These are phyloP conservation scores for Isabelozyma rhagii DNA, from an alignment of 805 yeast genomes.

Conservation along the genomic window DNA sequence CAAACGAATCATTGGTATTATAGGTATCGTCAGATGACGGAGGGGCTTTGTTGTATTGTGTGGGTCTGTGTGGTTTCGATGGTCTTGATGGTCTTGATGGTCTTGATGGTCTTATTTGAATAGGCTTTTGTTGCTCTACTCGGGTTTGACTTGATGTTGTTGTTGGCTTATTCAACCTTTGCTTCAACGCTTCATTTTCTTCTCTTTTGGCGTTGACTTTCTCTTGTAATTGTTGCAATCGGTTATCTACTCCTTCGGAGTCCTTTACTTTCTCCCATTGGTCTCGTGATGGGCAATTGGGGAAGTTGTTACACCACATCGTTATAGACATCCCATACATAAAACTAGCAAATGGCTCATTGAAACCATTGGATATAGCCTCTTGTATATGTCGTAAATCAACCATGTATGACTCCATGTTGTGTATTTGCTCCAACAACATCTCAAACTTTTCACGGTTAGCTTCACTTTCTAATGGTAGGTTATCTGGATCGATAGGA, in stretches of 20 bases:
- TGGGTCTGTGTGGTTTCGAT: not conserved
- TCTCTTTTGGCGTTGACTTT: slow-evolving; percentile 15
- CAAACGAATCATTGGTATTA: slow-evolving; percentile 24
- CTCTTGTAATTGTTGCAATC: slow-evolving; percentile 18
- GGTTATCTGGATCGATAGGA: slow-evolving; percentile 35
- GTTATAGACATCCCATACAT: slow-evolving; percentile 78
- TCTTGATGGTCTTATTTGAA: not conserved
- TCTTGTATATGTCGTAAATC: slow-evolving; percentile 59
- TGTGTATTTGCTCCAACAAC: slow-evolving; percentile 48
- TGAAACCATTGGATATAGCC: slow-evolving; percentile 55
- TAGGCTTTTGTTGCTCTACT: not conserved
- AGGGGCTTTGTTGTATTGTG: not conserved
- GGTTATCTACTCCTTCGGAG: slow-evolving; percentile 16
- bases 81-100: slow-evolving; percentile 2
- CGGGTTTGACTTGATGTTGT: slow-evolving; percentile 1
- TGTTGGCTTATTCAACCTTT: slow-evolving; percentile 9
- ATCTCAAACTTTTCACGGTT: slow-evolving; percentile 41
- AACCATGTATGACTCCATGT: slow-evolving; percentile 58
- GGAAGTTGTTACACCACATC: slow-evolving; percentile 84
- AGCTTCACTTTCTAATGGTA: slow-evolving; percentile 41
- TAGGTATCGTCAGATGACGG: slow-evolving; percentile 19
- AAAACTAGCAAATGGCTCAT: slow-evolving; percentile 75
- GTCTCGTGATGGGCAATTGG: slow-evolving; percentile 34
- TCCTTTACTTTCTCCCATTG: slow-evolving; percentile 29
- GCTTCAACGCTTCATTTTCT: slow-evolving; percentile 22